Percentiles rank a stretch among this genome's conserved stretches.
Conservation (phyloP, 495 filamentous ascomycete genomes). For the Penicillium robsamsonii region DNA sequence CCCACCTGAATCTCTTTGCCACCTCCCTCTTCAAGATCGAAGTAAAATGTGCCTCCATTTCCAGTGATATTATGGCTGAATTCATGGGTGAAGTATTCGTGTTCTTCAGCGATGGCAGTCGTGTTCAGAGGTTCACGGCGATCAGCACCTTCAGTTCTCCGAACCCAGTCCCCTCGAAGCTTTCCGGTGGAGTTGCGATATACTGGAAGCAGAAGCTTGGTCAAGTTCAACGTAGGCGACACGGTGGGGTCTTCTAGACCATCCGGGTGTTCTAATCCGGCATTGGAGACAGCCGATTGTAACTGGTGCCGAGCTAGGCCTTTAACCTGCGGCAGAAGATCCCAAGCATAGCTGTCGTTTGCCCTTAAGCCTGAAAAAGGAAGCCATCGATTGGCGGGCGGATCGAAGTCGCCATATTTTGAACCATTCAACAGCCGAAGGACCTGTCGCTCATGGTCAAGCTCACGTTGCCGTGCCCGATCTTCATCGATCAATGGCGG, state of each 20-base stretch:
- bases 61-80: constrained; percentile 72
- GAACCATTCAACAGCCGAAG: constrained; percentile 68
- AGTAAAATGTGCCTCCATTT: constrained; percentile 42
- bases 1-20: constrained; percentile 35
- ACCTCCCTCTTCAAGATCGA: constrained; percentile 45
- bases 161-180: constrained; percentile 73
- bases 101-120: constrained; percentile 46
- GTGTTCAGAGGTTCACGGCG: constrained; percentile 49
- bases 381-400: constrained; percentile 58
- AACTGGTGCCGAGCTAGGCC: constrained; percentile 53
- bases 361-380: constrained; percentile 75
- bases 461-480: constrained; percentile 42
- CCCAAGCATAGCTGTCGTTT: constrained; percentile 75
- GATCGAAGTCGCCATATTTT: constrained; percentile 70
- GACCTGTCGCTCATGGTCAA: constrained; percentile 53
- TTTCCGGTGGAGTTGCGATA: constrained; percentile 83
- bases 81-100: constrained; percentile 51
- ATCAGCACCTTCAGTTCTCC: constrained; percentile 42
- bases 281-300: constrained; percentile 41
- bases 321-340: constrained; percentile 54
- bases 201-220: constrained; percentile 47
- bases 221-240: constrained; percentile 41
- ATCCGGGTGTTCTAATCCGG: constrained; percentile 33
- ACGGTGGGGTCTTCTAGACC: constrained; percentile 40
- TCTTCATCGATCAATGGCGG: constrained; percentile 48